Base-by-base conservation (phyloP, 73 alveolate genomes). In the Diophrys appendiculata region DNA sequence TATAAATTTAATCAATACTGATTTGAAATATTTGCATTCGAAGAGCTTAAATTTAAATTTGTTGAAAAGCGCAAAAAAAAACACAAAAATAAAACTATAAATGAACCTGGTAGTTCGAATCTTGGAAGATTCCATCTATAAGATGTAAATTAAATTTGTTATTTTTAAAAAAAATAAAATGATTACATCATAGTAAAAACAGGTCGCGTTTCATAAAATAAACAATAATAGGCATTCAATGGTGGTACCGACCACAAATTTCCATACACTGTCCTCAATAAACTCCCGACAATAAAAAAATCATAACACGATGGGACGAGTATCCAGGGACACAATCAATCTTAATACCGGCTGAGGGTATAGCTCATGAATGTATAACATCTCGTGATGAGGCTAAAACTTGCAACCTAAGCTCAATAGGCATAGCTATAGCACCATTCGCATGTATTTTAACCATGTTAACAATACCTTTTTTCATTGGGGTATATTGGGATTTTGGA, bases 391-490 rank as follows among this genome's bases (percentile, higher is more conserved):
- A 52, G 24, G 65, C 65, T 52, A 52, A 52, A 13, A 52, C 22
- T 52, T 52, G 65, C 22, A 52, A 52, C 22, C 65, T 52, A 52
- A 52, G 11, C 22, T 52, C 65, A 13, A 22, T 52, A 13, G 65
- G 65, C 65, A 52, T 52, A 52, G 65, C 65, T 52, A 52, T 52
- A 13, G 65, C 65, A 52, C 65, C 65, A 52, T 22, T 52, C 11
- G 65, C 65, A 22, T 52, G 65, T 13, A 52, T 52, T 52, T 22
- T 52, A 52, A 52, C 22, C 65, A 52, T 52, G 22, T 52, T 52
- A 13, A 22, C 11, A 52, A 52, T 52, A 13, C 65, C 65, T 13
- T 22, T 11, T 52, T 52, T 52, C 11, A 52, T 11, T 11, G 65
- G 65, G 11, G 11, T 52, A 52, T 52, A 52, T 13, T 52, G 11